phyloP scores from a whole-genome alignment of 163 green algal genomes.

The Chloromonas sp. region DNA sequence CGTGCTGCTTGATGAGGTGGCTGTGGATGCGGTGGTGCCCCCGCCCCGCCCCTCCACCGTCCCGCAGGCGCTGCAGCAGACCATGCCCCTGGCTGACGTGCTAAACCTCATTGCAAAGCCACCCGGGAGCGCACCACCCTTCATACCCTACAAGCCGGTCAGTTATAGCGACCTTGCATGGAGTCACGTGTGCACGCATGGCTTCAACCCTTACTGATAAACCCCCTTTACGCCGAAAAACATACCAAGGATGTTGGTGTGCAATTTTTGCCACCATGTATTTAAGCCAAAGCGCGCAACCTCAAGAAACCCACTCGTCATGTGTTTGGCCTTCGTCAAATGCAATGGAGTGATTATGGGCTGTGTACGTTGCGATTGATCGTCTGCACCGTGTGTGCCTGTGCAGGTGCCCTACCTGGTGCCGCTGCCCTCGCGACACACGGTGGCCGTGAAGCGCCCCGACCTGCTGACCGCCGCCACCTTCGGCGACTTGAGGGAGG shows the following conservation, averaged over 20 bases:
- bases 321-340: not conserved
- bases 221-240: no score
- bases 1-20: constrained; percentile 55
- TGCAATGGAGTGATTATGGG: not conserved
- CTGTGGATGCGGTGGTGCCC: constrained; percentile 42
- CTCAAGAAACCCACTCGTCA: no score
- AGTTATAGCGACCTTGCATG: not conserved
- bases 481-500: constrained; percentile 58
- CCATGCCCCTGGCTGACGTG: constrained; percentile 63
- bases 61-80: constrained; percentile 65
- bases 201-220: no score
- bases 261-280: no score
- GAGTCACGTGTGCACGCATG: no score
- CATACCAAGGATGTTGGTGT: no score
- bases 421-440: constrained; percentile 60
- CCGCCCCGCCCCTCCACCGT: constrained; percentile 56
- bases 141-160: constrained; percentile 59
- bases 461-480: constrained; percentile 31
- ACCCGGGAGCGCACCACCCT: constrained; percentile 50
- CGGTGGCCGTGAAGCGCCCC: constrained; percentile 48
- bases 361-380: not conserved
- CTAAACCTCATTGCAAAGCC: constrained; percentile 64
- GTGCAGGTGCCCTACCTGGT: constrained; percentile 53
- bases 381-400: not conserved
- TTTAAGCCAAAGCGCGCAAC: no score